These are phyloP conservation scores for Dentipellis fragilis DNA, from an alignment of 768 basidiomycete species.

Conservation along the genomic window DNA sequence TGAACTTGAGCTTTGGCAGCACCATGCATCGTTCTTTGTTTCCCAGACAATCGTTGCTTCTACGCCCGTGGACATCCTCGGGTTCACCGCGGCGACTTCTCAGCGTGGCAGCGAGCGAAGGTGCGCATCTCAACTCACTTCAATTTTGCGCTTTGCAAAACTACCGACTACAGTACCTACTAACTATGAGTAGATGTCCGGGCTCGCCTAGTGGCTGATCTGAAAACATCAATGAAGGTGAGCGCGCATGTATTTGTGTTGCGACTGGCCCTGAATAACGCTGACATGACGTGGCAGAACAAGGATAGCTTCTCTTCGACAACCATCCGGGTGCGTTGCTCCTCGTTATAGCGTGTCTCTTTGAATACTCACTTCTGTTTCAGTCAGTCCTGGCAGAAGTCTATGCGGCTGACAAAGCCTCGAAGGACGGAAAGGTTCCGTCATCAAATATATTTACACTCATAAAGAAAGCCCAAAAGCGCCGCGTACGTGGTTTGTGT, in stretches of 20 bases:
- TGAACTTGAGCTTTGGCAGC: not conserved
- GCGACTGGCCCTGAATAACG: not conserved
- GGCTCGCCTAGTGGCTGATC: constrained; percentile 35
- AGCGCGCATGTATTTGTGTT: not conserved
- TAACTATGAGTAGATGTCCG: constrained; percentile 35
- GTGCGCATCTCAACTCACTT: not conserved
- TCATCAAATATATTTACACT: constrained; percentile 40
- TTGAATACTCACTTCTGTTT: not conserved
- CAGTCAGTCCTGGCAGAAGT: constrained; percentile 66
- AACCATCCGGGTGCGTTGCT: constrained; percentile 32
- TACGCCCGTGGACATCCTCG: too few relatives aligned
- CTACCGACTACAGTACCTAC: too few relatives aligned
- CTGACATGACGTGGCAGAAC: constrained; percentile 25
- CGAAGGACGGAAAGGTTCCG: constrained; percentile 30
- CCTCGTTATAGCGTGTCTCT: not conserved
- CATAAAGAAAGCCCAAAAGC: constrained; percentile 45
- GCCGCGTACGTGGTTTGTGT: constrained; percentile 39
- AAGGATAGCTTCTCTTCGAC: constrained; percentile 49
- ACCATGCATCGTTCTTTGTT: not conserved
- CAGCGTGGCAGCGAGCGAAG: not conserved
- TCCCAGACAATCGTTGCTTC: not conserved
- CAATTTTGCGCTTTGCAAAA: too few relatives aligned
- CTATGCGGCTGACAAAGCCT: constrained; percentile 53
- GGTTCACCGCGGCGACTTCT: not conserved
- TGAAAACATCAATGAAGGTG: constrained; percentile 67